Conservation (phyloP, 2,329 filamentous ascomycete species). For the Venturia asperata region DNA sequence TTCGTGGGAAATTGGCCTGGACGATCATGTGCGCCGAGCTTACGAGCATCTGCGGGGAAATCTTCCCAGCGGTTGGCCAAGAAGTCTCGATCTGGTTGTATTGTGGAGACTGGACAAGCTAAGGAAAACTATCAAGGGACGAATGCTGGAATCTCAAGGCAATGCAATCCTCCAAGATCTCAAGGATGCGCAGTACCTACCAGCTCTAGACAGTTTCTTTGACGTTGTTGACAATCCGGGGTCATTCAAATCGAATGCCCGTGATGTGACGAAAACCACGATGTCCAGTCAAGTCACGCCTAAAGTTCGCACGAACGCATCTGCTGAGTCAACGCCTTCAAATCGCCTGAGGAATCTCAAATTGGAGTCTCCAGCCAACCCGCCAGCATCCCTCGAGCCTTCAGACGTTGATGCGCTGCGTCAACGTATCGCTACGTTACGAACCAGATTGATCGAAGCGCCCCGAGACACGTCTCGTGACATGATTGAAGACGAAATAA, state of each 20-base stretch:
- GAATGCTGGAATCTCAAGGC: background rate
- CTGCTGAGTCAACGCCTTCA: background rate
- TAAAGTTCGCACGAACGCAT: background rate
- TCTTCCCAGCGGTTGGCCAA: background rate
- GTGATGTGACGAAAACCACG: background rate
- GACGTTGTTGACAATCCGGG: background rate
- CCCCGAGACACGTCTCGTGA: background rate
- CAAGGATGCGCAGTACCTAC: background rate
- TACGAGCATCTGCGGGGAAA: background rate
- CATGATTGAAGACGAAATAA: background rate
- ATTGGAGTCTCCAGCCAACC: background rate
- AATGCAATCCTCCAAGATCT: background rate
- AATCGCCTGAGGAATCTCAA: background rate
- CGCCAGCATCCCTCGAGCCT: background rate
- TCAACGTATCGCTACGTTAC: background rate
- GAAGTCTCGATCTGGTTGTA: background rate
- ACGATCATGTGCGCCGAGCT: background rate
- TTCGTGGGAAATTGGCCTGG: background rate
- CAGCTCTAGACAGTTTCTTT: background rate
- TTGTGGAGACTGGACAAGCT: background rate
- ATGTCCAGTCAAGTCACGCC: background rate
- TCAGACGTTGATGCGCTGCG: background rate
- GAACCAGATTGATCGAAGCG: background rate
- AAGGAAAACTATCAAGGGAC: background rate
- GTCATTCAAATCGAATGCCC: background rate